Evolutionary conservation across 768 basidiomycete genomes (phyloP), one percentile per base, ranked within the genome.

Genomic region (Pisolithus marmoratus): DNA sequence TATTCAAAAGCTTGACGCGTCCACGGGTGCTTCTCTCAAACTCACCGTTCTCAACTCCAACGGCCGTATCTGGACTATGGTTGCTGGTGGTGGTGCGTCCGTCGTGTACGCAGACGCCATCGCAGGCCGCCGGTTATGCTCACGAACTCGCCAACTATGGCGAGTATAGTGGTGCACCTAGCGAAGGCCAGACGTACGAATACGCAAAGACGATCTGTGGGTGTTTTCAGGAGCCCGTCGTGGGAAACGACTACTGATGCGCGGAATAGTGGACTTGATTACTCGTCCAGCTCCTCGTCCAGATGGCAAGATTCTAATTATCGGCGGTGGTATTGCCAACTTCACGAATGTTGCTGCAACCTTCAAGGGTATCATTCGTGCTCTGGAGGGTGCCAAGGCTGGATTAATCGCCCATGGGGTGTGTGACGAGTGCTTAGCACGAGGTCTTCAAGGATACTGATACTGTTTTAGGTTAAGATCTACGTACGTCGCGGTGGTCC

Each of bases 11-110:
- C 83, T 99, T 58, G 96, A 98, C 58, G 92, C 80, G 20, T 94
- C 91, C 20, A 99, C 96, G 40, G 95, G 96, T 75, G 94, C 96
- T 61, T 96, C 94, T 8, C 85, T 99, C 67, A 99, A 99, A 70
- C 81, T 99, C 42, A 99, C 96, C 38, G 95, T 99, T 48, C 77
- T 99, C 62, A 97, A 98, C 71, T 72, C 89, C 49, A 87, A 90
- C 66, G 96, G 95, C 54, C 88, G 94, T 55, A 84, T 99, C 58
- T 99, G 96, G 96, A 98, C 96, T 60, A 98, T 98, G 95, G 96
- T 99, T 51, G 95, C 96, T 50, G 96, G 95, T 74, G 96, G 96
- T 65, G 92, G 92, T 76, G 81, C 82, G 20, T 81, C 79, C 7
- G 81, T 84, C 56, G 81, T 83, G 38, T 84, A 84, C 63, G 78